A percentile compares a stretch with the other conserved stretches of the same genome.
Evolutionary conservation across 2,329 filamentous ascomycete genomes (phyloP).

Genomic region (Penicillium sp.): DNA sequence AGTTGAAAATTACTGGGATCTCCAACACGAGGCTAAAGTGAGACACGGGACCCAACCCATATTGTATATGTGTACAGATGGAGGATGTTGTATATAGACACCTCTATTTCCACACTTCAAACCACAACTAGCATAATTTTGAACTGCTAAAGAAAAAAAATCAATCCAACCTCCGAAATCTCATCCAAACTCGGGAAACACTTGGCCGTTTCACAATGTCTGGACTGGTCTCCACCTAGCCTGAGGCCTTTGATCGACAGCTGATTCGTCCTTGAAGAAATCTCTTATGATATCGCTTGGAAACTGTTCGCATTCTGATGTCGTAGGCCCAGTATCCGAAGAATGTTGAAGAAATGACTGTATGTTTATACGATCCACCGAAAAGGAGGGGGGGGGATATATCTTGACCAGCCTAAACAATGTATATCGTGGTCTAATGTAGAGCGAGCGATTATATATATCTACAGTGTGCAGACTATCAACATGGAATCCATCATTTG

Average conservation of each 20-base stretch:
- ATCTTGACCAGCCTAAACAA: background rate
- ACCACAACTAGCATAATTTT: background rate
- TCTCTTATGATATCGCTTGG: background rate
- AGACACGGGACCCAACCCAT: background rate
- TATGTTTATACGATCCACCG: background rate
- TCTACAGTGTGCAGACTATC: background rate
- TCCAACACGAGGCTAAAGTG: background rate
- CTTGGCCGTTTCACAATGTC: constrained; percentile 6
- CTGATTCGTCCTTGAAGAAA: background rate
- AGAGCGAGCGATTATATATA: background rate
- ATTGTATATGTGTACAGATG: background rate
- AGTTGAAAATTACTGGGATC: background rate
- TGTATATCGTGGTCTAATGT: background rate
- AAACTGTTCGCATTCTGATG: background rate
- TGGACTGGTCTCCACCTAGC: background rate
- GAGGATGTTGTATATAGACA: background rate
- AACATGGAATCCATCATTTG: background rate
- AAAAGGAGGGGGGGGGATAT: background rate
- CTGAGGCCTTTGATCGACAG: background rate
- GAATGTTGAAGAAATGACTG: background rate
- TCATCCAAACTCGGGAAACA: background rate
- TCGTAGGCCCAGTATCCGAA: background rate
- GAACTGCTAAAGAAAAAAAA: background rate
- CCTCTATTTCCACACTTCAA: background rate
- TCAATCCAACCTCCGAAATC: too few relatives aligned